phyloP scores from a whole-genome alignment of 148 eudicot genomes.

The Heliamphora exappendiculata region DNA sequence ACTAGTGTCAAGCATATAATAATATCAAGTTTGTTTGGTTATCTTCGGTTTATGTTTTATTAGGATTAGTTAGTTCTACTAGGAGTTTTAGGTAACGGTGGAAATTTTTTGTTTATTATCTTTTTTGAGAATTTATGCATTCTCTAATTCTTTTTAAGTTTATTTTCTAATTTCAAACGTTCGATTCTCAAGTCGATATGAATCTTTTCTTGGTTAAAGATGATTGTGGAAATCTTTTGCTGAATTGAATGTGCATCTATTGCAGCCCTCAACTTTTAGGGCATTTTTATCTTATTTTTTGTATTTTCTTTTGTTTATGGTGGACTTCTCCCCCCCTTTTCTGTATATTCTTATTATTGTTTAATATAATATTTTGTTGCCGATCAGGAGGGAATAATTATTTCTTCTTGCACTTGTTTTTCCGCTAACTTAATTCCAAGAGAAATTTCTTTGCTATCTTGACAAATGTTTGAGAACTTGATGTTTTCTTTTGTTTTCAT shows the following conservation, averaged over 20 bases:
- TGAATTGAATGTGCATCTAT: too few species aligned
- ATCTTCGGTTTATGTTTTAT: too few species aligned
- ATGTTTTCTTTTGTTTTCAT: background rate
- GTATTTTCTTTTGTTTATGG: too few species aligned
- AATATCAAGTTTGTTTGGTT: too few species aligned
- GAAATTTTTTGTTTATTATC: background rate
- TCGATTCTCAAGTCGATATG: background rate
- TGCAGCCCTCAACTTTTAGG: too few species aligned
- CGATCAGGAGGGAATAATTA: background rate
- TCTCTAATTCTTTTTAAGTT: background rate
- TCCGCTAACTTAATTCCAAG: background rate
- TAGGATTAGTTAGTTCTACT: background rate
- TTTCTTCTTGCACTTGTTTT: background rate
- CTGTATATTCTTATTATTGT: background rate
- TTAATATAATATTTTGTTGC: background rate
- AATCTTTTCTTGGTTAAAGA: too few species aligned
- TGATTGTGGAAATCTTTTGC: too few species aligned
- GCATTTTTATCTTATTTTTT: too few species aligned
- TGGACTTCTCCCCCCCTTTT: too few species aligned
- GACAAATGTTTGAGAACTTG: background rate
- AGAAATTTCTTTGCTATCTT: background rate
- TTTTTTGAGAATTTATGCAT: background rate
- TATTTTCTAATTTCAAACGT: background rate
- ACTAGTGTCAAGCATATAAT: too few species aligned
- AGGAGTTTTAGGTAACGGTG: background rate